A percentile compares a stretch with the other conserved stretches of the same genome.
phyloP scores from a whole-genome alignment of 257 asterid genomes.

The Paulownia fortunei region DNA sequence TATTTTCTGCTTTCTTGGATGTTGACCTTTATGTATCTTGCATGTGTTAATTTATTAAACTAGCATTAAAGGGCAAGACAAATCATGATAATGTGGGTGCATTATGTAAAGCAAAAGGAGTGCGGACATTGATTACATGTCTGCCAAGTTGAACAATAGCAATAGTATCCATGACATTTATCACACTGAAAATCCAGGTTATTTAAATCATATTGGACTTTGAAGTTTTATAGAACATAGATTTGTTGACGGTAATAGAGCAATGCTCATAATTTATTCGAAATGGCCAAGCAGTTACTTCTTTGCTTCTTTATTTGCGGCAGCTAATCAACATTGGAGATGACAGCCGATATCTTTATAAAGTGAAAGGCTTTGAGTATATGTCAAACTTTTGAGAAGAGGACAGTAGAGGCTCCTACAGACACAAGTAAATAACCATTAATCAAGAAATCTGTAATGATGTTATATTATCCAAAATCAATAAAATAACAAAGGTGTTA shows the following conservation, averaged over 20 bases:
- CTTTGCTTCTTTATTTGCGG: constrained; percentile 35
- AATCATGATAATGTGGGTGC: background rate
- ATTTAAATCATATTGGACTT: background rate
- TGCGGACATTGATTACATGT: background rate
- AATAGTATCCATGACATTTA: background rate
- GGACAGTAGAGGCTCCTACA: constrained; percentile 80
- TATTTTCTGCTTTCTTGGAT: background rate
- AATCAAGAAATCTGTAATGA: background rate
- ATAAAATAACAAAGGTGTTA: background rate
- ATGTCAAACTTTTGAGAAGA: constrained; percentile 66
- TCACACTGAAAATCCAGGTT: constrained; percentile 19
- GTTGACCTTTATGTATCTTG: background rate
- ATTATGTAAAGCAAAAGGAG: background rate
- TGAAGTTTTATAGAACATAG: constrained; percentile 14
- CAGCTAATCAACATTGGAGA: constrained; percentile 17
- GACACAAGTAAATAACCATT: constrained; percentile 27
- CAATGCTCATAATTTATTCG: background rate
- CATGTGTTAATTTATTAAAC: background rate
- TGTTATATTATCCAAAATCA: background rate
- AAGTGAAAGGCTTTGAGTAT: constrained; percentile 52
- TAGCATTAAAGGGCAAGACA: background rate
- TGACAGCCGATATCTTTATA: constrained; percentile 37
- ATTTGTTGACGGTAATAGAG: constrained; percentile 6
- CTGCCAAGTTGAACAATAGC: background rate
- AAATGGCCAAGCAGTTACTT: constrained; percentile 5